Evolutionary conservation across 2,329 filamentous ascomycete genomes (phyloP).

Genomic region (Cyphellophora attinorum): DNA sequence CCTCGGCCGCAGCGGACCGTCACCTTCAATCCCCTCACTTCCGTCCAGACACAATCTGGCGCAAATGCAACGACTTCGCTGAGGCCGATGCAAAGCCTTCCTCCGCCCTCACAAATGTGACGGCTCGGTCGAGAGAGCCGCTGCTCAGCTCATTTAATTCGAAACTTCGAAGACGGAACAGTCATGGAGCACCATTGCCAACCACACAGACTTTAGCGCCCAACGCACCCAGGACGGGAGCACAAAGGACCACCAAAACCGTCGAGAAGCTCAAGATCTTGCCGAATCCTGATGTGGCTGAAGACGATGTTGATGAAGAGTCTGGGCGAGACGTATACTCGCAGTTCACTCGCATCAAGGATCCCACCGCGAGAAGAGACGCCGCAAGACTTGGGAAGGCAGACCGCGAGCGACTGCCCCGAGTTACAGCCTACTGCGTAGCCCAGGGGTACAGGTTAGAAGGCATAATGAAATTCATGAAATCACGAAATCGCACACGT

Average conservation of each 20-base stretch:
- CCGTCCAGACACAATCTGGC: slow-evolving; percentile 33
- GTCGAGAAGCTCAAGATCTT: slow-evolving; percentile 96
- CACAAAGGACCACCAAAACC: slow-evolving; percentile 88
- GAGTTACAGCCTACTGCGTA: slow-evolving; percentile 95
- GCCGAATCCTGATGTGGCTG: slow-evolving; percentile 75
- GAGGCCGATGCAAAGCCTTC: slow-evolving; percentile 30
- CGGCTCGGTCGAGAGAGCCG: slow-evolving; percentile 34
- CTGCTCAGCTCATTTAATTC: slow-evolving; percentile 75
- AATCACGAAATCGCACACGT: slow-evolving; percentile 66
- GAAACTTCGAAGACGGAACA: slow-evolving; percentile 79
- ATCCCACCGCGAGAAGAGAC: slow-evolving; percentile 84
- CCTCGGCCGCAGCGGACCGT: slow-evolving; percentile 32
- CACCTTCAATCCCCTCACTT: slow-evolving; percentile 38
- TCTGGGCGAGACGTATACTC: slow-evolving; percentile 93
- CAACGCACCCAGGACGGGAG: slow-evolving; percentile 65
- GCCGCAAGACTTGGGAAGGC: slow-evolving; percentile 88
- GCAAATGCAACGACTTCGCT: slow-evolving; percentile 31
- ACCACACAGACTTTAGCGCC: slow-evolving; percentile 31
- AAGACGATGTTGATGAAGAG: slow-evolving; percentile 73
- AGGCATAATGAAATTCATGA: slow-evolving; percentile 79
- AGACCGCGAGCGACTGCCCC: slow-evolving; percentile 73
- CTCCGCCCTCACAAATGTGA: slow-evolving; percentile 23
- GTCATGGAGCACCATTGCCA: slow-evolving; percentile 55
- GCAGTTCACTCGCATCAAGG: slow-evolving; percentile 95
- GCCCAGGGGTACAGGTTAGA: slow-evolving; percentile 88